A percentile compares a stretch with the other conserved stretches of the same genome.
Conservation (phyloP, 495 filamentous ascomycete species). For the Penicillium samsonianum region DNA sequence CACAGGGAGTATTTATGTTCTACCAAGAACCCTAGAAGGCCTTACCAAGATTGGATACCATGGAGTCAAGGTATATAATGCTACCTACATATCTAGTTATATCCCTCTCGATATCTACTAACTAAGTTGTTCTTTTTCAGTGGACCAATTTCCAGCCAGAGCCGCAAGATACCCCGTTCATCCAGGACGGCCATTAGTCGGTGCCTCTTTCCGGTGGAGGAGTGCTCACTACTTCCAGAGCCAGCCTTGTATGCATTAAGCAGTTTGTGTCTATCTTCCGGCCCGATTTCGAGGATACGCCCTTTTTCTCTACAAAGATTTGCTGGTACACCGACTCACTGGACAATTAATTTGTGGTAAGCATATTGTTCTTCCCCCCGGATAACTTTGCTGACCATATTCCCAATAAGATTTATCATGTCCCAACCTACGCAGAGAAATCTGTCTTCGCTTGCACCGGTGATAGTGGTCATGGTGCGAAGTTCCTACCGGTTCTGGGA, state of each 20-base stretch:
- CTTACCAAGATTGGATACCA: slow-evolving; percentile 22
- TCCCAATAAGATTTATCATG: slow-evolving; percentile 17
- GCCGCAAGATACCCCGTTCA: slow-evolving; percentile 16
- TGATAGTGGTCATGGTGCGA: slow-evolving; percentile 26
- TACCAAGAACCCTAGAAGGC: slow-evolving; percentile 23
- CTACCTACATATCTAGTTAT: background rate
- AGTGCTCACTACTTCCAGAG: slow-evolving; percentile 12
- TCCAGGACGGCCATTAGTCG: slow-evolving; percentile 22
- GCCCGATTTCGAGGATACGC: slow-evolving; percentile 16
- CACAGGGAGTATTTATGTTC: slow-evolving; percentile 23
- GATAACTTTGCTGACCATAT: background rate
- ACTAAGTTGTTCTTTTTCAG: slow-evolving; percentile 3
- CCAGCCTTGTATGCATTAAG: slow-evolving; percentile 13
- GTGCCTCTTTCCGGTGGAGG: slow-evolving; percentile 16
- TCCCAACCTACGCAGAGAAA: slow-evolving; percentile 18
- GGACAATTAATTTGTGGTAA: slow-evolving; percentile 26
- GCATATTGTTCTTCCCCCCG: background rate
- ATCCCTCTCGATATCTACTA: background rate
- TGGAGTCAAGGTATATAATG: slow-evolving; percentile 16
- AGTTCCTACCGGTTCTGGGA: slow-evolving; percentile 25
- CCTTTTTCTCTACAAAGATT: slow-evolving; percentile 24
- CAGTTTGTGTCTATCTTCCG: slow-evolving; percentile 23
- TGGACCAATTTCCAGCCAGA: slow-evolving; percentile 25
- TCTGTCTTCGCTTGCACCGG: slow-evolving; percentile 26
- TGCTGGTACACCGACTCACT: slow-evolving; percentile 30